Conservation (phyloP, 2,329 filamentous ascomycete genomes). For the Trichoderma guizhouense region DNA sequence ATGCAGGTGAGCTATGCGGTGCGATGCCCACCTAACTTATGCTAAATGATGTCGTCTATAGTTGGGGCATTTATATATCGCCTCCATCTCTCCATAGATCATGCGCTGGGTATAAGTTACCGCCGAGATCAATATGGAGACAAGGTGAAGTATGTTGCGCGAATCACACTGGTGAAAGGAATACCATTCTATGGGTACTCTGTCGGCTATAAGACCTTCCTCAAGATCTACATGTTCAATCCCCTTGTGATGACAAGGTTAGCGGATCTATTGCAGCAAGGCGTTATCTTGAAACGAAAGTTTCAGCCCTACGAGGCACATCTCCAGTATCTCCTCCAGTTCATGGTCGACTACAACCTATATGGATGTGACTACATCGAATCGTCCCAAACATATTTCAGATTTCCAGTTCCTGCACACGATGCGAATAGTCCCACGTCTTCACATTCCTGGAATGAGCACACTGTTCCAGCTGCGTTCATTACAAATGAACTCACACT, state of each 20-base stretch:
- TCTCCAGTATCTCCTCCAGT: conserved; percentile 86
- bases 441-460: conserved; percentile 75
- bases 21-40: background rate
- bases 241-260: conserved; percentile 83
- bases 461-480: conserved; percentile 55
- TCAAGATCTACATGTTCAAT: conserved; percentile 94
- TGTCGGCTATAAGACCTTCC: conserved; percentile 84
- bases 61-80: conserved; percentile 73
- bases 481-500: conserved; percentile 58
- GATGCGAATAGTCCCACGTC: conserved; percentile 58
- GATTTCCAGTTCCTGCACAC: conserved; percentile 69
- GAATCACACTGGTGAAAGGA: conserved; percentile 88
- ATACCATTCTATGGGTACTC: conserved; percentile 95
- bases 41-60: conserved; percentile 31
- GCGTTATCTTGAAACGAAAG: conserved; percentile 75
- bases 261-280: conserved; percentile 82
- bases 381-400: conserved; percentile 66
- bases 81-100: conserved; percentile 84
- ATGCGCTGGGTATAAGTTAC: conserved; percentile 82
- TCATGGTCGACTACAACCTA: conserved; percentile 97
- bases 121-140: conserved; percentile 69
- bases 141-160: conserved; percentile 71
- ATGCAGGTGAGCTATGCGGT: conserved; percentile 56
- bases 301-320: conserved; percentile 96
- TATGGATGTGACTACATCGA: conserved; percentile 91